These are phyloP conservation scores for Xylariaceae sp. DNA, from an alignment of 2,329 filamentous ascomycete species.

Conservation along the genomic window DNA sequence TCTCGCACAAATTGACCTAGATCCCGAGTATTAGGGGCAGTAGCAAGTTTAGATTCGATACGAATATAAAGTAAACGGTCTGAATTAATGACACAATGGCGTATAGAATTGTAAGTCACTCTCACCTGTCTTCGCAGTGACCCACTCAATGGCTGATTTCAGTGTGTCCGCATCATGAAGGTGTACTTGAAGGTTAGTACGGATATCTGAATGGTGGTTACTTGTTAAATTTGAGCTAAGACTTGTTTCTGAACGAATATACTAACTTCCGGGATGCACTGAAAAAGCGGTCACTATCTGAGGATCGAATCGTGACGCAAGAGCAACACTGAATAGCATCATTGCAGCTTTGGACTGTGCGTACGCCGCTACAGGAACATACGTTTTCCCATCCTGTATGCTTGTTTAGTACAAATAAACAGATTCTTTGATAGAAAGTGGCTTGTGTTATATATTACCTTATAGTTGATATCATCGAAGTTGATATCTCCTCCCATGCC, in stretches of 20 bases:
- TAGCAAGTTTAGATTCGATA: neutral
- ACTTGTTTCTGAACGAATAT: neutral
- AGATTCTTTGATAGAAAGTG: neutral
- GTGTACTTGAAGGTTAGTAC: conserved; percentile 9
- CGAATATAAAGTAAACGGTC: neutral
- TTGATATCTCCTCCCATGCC: neutral
- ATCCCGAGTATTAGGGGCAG: neutral
- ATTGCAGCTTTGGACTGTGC: conserved; percentile 11
- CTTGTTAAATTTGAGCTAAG: neutral
- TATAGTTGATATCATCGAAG: conserved; percentile 11
- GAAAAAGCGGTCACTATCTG: conserved; percentile 6
- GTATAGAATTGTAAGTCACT: neutral
- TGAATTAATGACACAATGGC: neutral
- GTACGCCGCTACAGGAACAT: conserved; percentile 7
- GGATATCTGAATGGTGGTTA: neutral
- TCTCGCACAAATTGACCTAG: conserved; percentile 7
- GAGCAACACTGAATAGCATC: conserved; percentile 6
- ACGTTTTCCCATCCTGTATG: conserved; percentile 3
- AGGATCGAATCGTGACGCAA: conserved; percentile 13
- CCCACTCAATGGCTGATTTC: conserved; percentile 11
- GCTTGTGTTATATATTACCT: neutral
- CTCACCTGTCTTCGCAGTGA: conserved; percentile 9
- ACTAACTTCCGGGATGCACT: conserved; percentile 12
- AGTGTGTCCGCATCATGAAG: conserved; percentile 5
- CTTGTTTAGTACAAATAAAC: neutral